Evolutionary conservation across 225 moss, liverwort and hornwort genomes (phyloP).

Genomic region (Bryoerythrophyllum caledonicum): DNA sequence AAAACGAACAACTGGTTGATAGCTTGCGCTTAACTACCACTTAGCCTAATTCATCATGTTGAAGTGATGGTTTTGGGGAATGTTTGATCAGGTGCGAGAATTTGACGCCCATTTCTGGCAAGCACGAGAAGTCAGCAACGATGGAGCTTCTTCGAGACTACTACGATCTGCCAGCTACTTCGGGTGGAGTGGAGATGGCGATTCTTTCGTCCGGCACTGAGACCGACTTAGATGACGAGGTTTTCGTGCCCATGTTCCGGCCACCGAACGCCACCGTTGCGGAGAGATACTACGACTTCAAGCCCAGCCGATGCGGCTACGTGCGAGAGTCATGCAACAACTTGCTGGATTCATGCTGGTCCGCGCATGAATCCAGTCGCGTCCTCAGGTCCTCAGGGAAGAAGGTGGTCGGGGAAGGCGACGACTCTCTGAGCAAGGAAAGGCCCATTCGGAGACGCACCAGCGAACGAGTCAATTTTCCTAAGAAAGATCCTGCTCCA

Average conservation of each 20-base stretch:
- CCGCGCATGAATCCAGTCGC: constrained; percentile 34
- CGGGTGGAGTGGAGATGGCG: constrained; percentile 87
- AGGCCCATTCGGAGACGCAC: constrained; percentile 79
- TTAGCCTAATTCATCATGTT: no score
- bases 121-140: constrained; percentile 61
- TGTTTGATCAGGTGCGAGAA: constrained; percentile 31
- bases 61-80: not conserved
- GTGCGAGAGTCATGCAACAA: constrained; percentile 50
- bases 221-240: constrained; percentile 65
- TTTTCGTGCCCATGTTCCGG: constrained; percentile 41
- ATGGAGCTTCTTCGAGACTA: constrained; percentile 90
- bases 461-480: constrained; percentile 48
- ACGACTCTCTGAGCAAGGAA: constrained; percentile 58
- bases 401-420: constrained; percentile 51
- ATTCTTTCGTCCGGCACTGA: constrained; percentile 72
- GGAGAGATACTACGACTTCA: constrained; percentile 31
- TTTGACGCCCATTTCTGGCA: constrained; percentile 20
- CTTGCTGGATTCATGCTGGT: constrained; percentile 54
- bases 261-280: constrained; percentile 38
- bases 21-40: no score
- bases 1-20: no score
- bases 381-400: constrained; percentile 50
- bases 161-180: constrained; percentile 64
- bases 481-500: constrained; percentile 55
- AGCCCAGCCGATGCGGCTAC: constrained; percentile 36